A percentile compares a stretch with the other conserved stretches of the same genome.
These are phyloP conservation scores for Cladophialophora immunda DNA, from an alignment of 2,329 filamentous ascomycete species.

Conservation along the genomic window DNA sequence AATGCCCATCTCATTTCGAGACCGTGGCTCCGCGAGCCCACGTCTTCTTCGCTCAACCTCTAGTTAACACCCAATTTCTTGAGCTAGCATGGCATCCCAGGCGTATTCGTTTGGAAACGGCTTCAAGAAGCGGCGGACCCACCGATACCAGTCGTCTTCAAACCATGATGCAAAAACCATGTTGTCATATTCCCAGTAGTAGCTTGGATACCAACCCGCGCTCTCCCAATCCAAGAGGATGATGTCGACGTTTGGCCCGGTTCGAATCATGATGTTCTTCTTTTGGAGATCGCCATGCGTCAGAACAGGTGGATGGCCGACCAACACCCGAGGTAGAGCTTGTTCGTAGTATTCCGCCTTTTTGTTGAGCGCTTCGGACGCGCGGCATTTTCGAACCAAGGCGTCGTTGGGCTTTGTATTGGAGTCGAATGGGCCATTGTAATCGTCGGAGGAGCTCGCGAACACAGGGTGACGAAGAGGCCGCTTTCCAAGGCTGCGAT, in stretches of 20 bases:
- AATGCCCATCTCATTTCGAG: too few species aligned
- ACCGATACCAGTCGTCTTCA: slow-evolving; percentile 48
- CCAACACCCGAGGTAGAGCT: slow-evolving; percentile 40
- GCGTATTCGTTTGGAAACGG: slow-evolving; percentile 46
- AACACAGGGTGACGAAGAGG: slow-evolving; percentile 40
- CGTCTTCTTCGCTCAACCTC: too few species aligned
- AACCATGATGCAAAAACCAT: slow-evolving; percentile 49
- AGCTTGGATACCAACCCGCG: slow-evolving; percentile 52
- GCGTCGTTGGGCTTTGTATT: slow-evolving; percentile 43
- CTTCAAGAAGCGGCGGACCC: slow-evolving; percentile 45
- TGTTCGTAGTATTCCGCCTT: slow-evolving; percentile 43
- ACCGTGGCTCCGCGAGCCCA: too few species aligned
- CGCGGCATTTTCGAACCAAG: slow-evolving; percentile 42
- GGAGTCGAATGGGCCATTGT: slow-evolving; percentile 45
- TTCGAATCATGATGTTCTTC: slow-evolving; percentile 47
- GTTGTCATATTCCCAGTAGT: slow-evolving; percentile 48
- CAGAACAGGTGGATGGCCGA: slow-evolving; percentile 42
- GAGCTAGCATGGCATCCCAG: slow-evolving; percentile 33
- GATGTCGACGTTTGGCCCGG: slow-evolving; percentile 32
- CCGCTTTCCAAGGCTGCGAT: slow-evolving; percentile 42
- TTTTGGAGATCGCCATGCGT: slow-evolving; percentile 48
- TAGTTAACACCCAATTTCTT: neutral
- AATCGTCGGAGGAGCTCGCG: slow-evolving; percentile 33
- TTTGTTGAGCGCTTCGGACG: slow-evolving; percentile 30
- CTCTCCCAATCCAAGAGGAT: slow-evolving; percentile 55